Evolutionary conservation across 768 basidiomycete species (phyloP), one percentile per base, ranked within the genome.

Genomic region (Rhizopogon sp.): DNA sequence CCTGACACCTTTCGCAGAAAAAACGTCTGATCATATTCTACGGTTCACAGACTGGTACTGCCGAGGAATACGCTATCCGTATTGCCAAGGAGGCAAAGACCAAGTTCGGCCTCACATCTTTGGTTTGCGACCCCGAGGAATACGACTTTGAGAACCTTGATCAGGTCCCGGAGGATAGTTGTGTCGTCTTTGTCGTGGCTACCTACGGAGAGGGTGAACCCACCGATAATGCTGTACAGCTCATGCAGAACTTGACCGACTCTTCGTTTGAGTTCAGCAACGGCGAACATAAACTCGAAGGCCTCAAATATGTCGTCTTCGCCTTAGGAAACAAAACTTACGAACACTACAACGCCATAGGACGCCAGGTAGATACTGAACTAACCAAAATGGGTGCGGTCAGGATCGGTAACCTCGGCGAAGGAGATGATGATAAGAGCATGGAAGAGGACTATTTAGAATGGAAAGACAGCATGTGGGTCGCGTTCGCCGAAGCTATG

Each of bases 391-490:
- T 93, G 77, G 96, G 94, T 29, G 97, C 83, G 20, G 69, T 76
- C 52, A 84, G 93, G 51, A 89, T 98, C 37, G 94, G 94, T 42
- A 86, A 88, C 67, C 79, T 88, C 39, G 96, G 96, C 9, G 95
- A 98, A 71, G 96, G 96, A 59, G 97, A 99, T 66, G 96, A 99
- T 66, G 97, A 99, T 73, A 97, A 97, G 78, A 93, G 90, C 67
- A 98, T 99, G 95, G 96, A 99, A 70, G 96, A 99, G 75, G 96
- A 99, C 71, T 99, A 98, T 69, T 82, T 99, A 11, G 94, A 92
- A 64, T 99, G 96, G 96, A 99, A 98, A 71, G 96, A 99, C 66
- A 81, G 79, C 62, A 95, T 98, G 94, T 98, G 94, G 90, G 86
- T 88, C 16, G 84, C 85, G 5, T 91, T 98, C 57, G 79, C 93